Percentiles rank a stretch among this genome's conserved stretches.
phyloP scores from a whole-genome alignment of 371 early-diverging fungal species.

The Umbelopsis sp. region DNA sequence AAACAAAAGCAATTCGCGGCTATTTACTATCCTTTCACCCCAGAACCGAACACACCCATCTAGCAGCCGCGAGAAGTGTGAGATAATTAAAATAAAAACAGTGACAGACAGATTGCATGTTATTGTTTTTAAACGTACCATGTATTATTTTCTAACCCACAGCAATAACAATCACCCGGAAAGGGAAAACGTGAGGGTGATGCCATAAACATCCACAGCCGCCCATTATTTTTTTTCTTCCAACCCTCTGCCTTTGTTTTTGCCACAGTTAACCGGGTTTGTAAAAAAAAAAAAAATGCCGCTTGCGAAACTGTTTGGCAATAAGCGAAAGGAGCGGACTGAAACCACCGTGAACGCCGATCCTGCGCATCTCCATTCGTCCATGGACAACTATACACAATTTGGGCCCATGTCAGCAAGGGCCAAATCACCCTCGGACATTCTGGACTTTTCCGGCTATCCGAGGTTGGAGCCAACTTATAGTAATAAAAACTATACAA shows the following conservation, averaged over 20 bases:
- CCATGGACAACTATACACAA: constrained; percentile 15
- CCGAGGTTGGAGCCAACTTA: constrained; percentile 19
- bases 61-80: too few relatives aligned
- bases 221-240: neutral
- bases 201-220: constrained; percentile 2
- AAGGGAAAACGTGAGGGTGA: constrained; percentile 5
- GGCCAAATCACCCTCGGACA: constrained; percentile 34
- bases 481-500: constrained; percentile 8
- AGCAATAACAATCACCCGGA: constrained; percentile 17
- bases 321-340: constrained; percentile 12
- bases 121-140: neutral
- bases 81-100: too few relatives aligned
- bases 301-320: constrained; percentile 8
- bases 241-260: neutral
- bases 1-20: too few relatives aligned
- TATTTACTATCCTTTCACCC: too few relatives aligned
- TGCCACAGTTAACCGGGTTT: neutral
- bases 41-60: too few relatives aligned
- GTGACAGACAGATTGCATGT: neutral
- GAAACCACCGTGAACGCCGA: neutral
- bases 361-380: neutral
- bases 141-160: neutral
- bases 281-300: neutral
- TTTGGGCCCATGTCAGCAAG: constrained; percentile 29
- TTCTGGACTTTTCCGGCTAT: constrained; percentile 33